Evolutionary conservation across 2,329 filamentous ascomycete species (phyloP), one percentile per base, ranked within the genome.

Genomic region (Colletotrichum chrysophilum): DNA sequence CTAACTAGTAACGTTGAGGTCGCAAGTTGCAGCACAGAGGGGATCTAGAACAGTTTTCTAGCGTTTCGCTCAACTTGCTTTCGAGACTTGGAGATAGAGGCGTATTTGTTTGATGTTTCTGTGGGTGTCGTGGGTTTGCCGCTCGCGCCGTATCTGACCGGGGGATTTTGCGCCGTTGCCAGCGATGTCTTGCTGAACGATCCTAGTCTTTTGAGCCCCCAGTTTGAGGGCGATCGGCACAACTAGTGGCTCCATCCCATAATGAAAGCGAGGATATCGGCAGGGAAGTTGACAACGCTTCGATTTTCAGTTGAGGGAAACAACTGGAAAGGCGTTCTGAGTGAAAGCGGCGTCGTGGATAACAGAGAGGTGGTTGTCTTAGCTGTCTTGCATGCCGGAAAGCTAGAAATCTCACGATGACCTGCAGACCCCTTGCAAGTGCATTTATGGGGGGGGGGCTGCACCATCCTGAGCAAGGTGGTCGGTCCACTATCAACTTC

Each of bases 401-500:
- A 24, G 58, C 64, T 70, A 60, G 68, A 36, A 61, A 30, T 72
- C 61, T 67, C 36, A 69, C 30, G 43, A 71, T 75, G 68, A 67
- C 55, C 34, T 72, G 68, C 72, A 75, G 72, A 34, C 52, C 69
- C 62, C 70, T 67, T 56, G 69, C 32, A 64, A 68, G n/a, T 73
- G 56, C 73, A 67, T 73, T 21, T 21, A 28, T 61, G 64, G 70
- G 58, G 70, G 70, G 34, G 32, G 32, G 65, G 61, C 34, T 48
- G 32, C 52, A n/a, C 32, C 56, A 30, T 64, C 48, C 32, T 16
- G 48, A 55, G 38, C 18, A 60, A 65, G 14, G 7, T n/a, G 60
- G 36, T 56, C 67, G 60, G 36, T 36, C 67, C 21, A 52, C 48
- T 70, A 21, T 34, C 13, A n/a, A 62, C 66, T 60, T 62, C 66